A percentile compares a stretch with the other conserved stretches of the same genome.
phyloP scores from a whole-genome alignment of 495 filamentous ascomycete genomes.

The Amniculicola lignicola region DNA sequence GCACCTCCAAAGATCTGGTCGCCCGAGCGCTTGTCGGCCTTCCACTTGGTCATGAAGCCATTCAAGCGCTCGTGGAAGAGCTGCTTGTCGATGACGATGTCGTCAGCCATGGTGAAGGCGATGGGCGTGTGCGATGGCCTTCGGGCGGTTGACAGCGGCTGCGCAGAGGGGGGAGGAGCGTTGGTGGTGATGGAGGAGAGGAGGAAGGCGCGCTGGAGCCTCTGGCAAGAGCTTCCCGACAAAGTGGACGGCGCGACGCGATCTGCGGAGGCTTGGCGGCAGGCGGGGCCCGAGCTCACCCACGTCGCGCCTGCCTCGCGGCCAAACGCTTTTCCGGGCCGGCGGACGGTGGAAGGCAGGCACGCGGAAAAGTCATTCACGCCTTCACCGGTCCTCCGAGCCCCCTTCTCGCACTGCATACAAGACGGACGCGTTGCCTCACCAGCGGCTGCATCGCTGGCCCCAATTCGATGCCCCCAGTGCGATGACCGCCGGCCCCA shows the following conservation, averaged over 20 bases:
- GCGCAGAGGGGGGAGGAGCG: constrained; percentile 3
- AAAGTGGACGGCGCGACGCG: background rate
- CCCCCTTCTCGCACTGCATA: background rate
- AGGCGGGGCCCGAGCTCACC: background rate
- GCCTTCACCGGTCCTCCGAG: no score
- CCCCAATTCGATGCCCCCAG: no score
- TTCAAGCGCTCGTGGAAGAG: constrained; percentile 88
- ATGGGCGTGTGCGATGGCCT: background rate
- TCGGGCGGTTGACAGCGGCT: constrained; percentile 6
- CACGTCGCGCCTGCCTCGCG: no score
- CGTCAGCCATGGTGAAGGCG: constrained; percentile 47
- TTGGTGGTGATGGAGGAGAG: constrained; percentile 5
- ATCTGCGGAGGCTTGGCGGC: background rate
- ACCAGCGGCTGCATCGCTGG: no score
- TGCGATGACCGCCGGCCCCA: constrained; percentile 29
- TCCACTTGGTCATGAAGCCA: constrained; percentile 86
- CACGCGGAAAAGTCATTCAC: no score
- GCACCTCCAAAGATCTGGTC: constrained; percentile 80
- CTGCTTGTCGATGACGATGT: constrained; percentile 87
- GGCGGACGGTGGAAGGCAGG: no score
- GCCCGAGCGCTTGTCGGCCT: constrained; percentile 80
- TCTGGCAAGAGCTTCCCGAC: constrained; percentile 4
- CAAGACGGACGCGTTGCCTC: background rate
- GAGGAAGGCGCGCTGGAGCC: background rate
- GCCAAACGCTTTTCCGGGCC: no score